Evolutionary conservation across 352 stramenopile genomes (phyloP).

Genomic region (Peronospora belbahrii): DNA sequence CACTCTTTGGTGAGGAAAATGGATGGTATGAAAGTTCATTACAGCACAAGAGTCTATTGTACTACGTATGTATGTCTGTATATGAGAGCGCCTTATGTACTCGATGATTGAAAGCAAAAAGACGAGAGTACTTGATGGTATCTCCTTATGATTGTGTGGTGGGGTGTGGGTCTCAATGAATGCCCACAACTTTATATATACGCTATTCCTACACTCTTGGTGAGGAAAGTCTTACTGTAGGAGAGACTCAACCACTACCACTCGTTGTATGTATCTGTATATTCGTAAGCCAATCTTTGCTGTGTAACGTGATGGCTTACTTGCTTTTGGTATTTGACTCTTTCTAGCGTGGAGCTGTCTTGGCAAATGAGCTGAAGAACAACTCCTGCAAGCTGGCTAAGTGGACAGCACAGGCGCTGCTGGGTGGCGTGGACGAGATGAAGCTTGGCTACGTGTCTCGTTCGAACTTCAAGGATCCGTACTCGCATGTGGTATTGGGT

Average conservation of each 20-base stretch:
- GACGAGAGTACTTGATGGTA: slow-evolving; percentile 7
- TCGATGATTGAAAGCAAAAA: slow-evolving; percentile 16
- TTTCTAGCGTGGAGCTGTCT: slow-evolving; percentile 89
- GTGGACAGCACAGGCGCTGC: slow-evolving; percentile 94
- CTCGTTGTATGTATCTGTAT: slow-evolving; percentile 1
- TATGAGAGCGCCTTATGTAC: slow-evolving; percentile 5
- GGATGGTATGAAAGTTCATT: slow-evolving; percentile 31
- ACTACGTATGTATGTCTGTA: slow-evolving; percentile 2
- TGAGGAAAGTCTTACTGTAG: slow-evolving; percentile 25
- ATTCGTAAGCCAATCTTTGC: background rate
- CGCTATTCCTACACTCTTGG: slow-evolving; percentile 45
- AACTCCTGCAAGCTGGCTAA: slow-evolving; percentile 97
- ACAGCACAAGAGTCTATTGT: slow-evolving; percentile 7
- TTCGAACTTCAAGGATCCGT: slow-evolving; percentile 90
- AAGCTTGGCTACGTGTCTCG: slow-evolving; percentile 97
- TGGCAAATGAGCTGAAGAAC: slow-evolving; percentile 98
- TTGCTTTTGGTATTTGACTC: slow-evolving; percentile 3
- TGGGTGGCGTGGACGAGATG: slow-evolving; percentile 95
- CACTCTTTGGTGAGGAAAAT: slow-evolving; percentile 37
- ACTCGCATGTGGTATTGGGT: slow-evolving; percentile 92
- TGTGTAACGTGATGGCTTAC: slow-evolving; percentile 6
- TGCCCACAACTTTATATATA: slow-evolving; percentile 47
- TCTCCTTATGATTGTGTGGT: too few species aligned
- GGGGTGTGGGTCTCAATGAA: slow-evolving; percentile 45
- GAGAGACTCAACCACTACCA: slow-evolving; percentile 19